Evolutionary conservation across 768 basidiomycete species (phyloP), one percentile per base, ranked within the genome.

Genomic region (Tricholoma bakamatsutake): DNA sequence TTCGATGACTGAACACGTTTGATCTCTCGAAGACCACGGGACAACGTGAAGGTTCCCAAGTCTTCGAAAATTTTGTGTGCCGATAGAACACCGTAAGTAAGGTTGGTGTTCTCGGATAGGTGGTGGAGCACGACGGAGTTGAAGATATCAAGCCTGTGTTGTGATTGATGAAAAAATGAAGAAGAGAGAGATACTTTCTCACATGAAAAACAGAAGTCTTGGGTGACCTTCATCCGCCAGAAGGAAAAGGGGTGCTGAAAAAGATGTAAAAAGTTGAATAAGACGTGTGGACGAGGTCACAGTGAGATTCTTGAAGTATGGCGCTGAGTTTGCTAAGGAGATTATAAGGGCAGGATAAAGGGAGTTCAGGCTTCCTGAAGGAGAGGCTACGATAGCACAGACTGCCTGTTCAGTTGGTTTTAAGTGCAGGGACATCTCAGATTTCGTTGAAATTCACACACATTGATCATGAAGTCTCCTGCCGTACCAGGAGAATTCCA

Each of bases 211-310:
- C 31, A 98, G 78, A 30, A 98, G 72, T 58, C 97, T 75, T 1
- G 97, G 97, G 66, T 98, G 93, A 6, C 95, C 93, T 70, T 98
- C 97, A 59, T 98, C 97, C 2, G 90, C 86, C 17, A 99, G 72
- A 33, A 98, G 73, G 69, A 98, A 98, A 2, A 84, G 73, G 0
- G 97, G 91, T 57, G 87, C 91, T 5, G 93, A 87, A 67, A 99
- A 96, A 0, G 96, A 92, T 28, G 81, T 86, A 71, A 97, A 93
- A 5, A 98, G 80, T 69, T 97, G 93, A 34, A 95, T 67, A 6
- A 99, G 77, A 15, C 90, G 80, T 5, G 90, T 88, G 3, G 93
- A 88, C 11, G 93, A 84, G 31, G 85, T 83, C 48, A 93, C 82
- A 39, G 85, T 85, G 18, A 97, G 76, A 60, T 88, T 81, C 69